These are phyloP conservation scores for Blastobotrys buckinghamii DNA, from an alignment of 1,139 yeast species.

Conservation along the genomic window DNA sequence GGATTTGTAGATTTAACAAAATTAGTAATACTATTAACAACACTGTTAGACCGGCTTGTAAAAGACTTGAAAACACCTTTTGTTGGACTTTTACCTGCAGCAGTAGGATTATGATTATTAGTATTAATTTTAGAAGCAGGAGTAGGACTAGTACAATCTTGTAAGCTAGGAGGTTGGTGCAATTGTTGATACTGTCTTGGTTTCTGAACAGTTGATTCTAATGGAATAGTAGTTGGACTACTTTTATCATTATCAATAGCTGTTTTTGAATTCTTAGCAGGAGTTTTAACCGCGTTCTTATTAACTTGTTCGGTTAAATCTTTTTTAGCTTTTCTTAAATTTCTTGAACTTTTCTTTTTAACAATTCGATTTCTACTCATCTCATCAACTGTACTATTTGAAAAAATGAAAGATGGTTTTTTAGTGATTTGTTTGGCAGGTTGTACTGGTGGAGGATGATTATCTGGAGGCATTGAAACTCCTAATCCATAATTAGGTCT, in stretches of 20 bases:
- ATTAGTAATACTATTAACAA: neutral
- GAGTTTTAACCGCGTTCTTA: conserved; percentile 9
- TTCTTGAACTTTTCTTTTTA: conserved; percentile 8
- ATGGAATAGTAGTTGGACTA: conserved; percentile 11
- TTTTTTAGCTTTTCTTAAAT: conserved; percentile 9
- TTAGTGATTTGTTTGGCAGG: conserved; percentile 7
- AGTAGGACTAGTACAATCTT: neutral
- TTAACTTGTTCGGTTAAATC: conserved; percentile 5
- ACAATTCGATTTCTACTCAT: conserved; percentile 9
- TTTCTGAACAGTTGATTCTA: conserved; percentile 6
- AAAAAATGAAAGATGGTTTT: conserved; percentile 9
- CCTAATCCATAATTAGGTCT: conserved; percentile 12
- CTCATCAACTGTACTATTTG: conserved; percentile 11
- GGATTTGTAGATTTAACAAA: neutral
- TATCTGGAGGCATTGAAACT: conserved; percentile 3
- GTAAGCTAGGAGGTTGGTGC: conserved; percentile 1
- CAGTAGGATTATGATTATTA: too few species aligned
- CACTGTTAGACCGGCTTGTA: conserved; percentile 1
- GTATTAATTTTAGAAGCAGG: neutral
- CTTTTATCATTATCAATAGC: neutral
- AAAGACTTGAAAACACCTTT: conserved; percentile 1
- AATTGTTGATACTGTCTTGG: conserved; percentile 8
- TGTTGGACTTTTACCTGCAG: neutral
- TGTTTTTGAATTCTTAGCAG: conserved; percentile 2
- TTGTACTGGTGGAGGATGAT: conserved; percentile 9